phyloP scores from a whole-genome alignment of 768 basidiomycete species.

The Suillus bovinus region DNA sequence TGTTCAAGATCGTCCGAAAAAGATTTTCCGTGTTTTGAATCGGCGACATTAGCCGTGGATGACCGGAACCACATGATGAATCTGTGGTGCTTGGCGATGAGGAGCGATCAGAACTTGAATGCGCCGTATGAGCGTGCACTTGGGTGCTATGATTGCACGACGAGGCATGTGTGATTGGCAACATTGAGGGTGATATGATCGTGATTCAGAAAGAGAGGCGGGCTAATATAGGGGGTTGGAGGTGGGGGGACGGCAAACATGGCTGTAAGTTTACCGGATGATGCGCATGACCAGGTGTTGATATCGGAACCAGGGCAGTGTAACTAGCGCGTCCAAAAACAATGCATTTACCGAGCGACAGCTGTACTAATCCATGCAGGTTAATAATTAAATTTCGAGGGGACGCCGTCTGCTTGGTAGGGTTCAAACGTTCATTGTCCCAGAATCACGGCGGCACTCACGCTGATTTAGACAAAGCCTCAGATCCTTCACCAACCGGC shows the following conservation, averaged over 20 bases:
- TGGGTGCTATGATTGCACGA: not conserved
- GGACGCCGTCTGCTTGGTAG: no score
- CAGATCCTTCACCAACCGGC: constrained; percentile 35
- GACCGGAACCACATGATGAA: not conserved
- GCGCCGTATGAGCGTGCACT: constrained; percentile 1
- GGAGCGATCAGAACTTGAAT: not conserved
- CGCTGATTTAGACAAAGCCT: no score
- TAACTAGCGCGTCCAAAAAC: no score
- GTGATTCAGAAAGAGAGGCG: constrained; percentile 7
- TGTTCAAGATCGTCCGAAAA: constrained; percentile 64
- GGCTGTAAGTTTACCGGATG: constrained; percentile 23
- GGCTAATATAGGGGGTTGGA: constrained; percentile 26
- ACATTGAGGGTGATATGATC: constrained; percentile 14
- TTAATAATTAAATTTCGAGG: not conserved
- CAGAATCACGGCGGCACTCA: not conserved
- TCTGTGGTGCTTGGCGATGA: not conserved
- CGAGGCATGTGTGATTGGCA: constrained; percentile 15
- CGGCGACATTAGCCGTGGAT: constrained; percentile 16
- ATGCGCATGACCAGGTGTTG: no score
- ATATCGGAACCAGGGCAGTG: no score
- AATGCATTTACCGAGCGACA: not conserved
- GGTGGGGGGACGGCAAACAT: constrained; percentile 22
- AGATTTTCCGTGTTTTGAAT: constrained; percentile 45
- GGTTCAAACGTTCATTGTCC: no score
- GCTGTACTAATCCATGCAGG: not conserved